phyloP scores from a whole-genome alignment of 495 filamentous ascomycete species.

The Penicillium paradoxum region DNA sequence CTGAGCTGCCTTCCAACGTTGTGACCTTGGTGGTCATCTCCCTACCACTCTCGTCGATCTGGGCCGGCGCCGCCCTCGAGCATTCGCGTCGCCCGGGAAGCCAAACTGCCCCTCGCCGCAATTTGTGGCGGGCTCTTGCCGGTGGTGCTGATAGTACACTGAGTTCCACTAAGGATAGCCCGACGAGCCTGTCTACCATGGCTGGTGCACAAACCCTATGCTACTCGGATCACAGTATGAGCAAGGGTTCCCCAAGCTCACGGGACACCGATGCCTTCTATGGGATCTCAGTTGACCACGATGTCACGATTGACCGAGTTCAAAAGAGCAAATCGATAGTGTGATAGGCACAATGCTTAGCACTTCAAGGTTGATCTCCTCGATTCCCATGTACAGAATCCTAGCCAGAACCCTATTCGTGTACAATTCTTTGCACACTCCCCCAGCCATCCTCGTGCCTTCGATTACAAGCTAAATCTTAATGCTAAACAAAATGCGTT shows the following conservation, averaged over 20 bases:
- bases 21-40: slow-evolving; percentile 66
- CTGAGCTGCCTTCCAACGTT: slow-evolving; percentile 55
- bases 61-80: slow-evolving; percentile 52
- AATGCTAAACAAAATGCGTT: background rate
- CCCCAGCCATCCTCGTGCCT: background rate
- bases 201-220: slow-evolving; percentile 25
- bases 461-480: background rate
- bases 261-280: slow-evolving; percentile 15
- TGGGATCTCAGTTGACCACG: slow-evolving; percentile 33
- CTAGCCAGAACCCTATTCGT: background rate
- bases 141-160: slow-evolving; percentile 16
- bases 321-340: slow-evolving; percentile 9
- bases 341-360: background rate
- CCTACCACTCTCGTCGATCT: slow-evolving; percentile 76
- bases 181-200: slow-evolving; percentile 12
- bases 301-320: slow-evolving; percentile 25
- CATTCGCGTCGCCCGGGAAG: slow-evolving; percentile 7
- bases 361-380: background rate
- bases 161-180: slow-evolving; percentile 10
- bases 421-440: background rate
- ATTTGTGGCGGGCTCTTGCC: slow-evolving; percentile 26
- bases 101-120: slow-evolving; percentile 13
- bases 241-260: slow-evolving; percentile 6
- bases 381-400: background rate
- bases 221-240: slow-evolving; percentile 20